These are phyloP conservation scores for Nothophytophthora sp. DNA, from an alignment of 352 stramenopile species.

Conservation along the genomic window DNA sequence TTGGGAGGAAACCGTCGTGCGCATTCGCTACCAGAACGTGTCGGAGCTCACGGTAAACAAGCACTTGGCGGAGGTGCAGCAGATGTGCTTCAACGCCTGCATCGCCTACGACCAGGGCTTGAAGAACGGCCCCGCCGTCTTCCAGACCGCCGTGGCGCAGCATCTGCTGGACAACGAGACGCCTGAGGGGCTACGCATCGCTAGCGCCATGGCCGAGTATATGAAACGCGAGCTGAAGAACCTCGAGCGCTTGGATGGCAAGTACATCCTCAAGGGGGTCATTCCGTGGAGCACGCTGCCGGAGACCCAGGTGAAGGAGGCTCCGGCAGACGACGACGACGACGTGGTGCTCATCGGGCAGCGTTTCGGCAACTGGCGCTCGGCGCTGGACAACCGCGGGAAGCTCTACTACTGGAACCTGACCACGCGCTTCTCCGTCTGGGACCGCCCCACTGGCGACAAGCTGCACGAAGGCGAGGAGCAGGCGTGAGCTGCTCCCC, in stretches of 20 bases:
- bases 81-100: constrained; percentile 94
- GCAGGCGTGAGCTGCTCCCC: constrained; percentile 20
- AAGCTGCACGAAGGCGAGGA: constrained; percentile 57
- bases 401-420: constrained; percentile 91
- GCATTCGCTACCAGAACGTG: constrained; percentile 93
- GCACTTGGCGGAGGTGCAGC: constrained; percentile 95
- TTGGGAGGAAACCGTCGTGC: constrained; percentile 94
- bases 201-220: constrained; percentile 62
- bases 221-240: constrained; percentile 84
- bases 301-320: constrained; percentile 22
- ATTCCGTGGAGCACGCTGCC: constrained; percentile 69
- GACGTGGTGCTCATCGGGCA: constrained; percentile 83
- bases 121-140: constrained; percentile 50
- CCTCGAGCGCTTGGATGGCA: constrained; percentile 71
- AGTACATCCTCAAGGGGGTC: constrained; percentile 71
- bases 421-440: constrained; percentile 79
- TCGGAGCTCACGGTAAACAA: constrained; percentile 97
- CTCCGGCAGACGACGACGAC: constrained; percentile 31
- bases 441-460: constrained; percentile 66
- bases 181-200: constrained; percentile 50
- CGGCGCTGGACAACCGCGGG: constrained; percentile 81
- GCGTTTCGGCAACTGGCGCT: constrained; percentile 83
- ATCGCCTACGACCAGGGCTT: constrained; percentile 94
- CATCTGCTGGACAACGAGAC: constrained; percentile 80
- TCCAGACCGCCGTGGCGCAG: constrained; percentile 69